Percentiles rank a stretch among this genome's conserved stretches.
phyloP scores from a whole-genome alignment of 352 stramenopile species.

The Phytophthora sansomeana region DNA sequence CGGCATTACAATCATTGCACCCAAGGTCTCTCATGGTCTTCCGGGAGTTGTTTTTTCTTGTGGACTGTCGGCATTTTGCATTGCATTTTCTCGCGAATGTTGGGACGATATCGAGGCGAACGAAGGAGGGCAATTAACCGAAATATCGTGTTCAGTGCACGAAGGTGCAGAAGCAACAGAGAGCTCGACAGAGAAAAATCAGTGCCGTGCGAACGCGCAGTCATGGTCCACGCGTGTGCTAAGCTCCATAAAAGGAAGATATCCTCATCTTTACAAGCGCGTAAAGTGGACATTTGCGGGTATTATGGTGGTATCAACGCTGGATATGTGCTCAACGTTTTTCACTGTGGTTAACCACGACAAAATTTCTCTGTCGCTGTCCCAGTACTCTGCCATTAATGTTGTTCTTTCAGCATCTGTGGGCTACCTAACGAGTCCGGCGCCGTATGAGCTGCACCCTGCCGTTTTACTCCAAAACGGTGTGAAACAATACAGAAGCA shows the following conservation, averaged over 20 bases:
- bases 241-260: slow-evolving; percentile 40
- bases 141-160: slow-evolving; percentile 20
- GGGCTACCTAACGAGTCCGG: slow-evolving; percentile 74
- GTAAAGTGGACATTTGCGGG: slow-evolving; percentile 83
- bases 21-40: slow-evolving; percentile 51
- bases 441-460: slow-evolving; percentile 68
- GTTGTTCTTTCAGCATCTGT: slow-evolving; percentile 69
- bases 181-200: neutral
- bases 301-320: slow-evolving; percentile 70
- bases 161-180: neutral
- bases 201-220: neutral
- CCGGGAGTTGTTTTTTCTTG: slow-evolving; percentile 62
- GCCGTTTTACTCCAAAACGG: slow-evolving; percentile 61
- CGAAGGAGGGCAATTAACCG: slow-evolving; percentile 31
- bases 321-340: slow-evolving; percentile 76
- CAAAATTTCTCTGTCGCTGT: slow-evolving; percentile 57
- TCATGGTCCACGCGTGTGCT: slow-evolving; percentile 35
- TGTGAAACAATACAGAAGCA: slow-evolving; percentile 71
- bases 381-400: slow-evolving; percentile 80
- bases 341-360: slow-evolving; percentile 57
- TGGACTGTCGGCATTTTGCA: slow-evolving; percentile 71
- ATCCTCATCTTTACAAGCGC: slow-evolving; percentile 71
- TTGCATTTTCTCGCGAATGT: slow-evolving; percentile 71
- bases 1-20: slow-evolving; percentile 54
- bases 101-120: slow-evolving; percentile 74